Evolutionary conservation across 1,284 basidiomycete genomes (phyloP), one percentile per base, ranked within the genome.

Genomic region (Ustilago trichophora): DNA sequence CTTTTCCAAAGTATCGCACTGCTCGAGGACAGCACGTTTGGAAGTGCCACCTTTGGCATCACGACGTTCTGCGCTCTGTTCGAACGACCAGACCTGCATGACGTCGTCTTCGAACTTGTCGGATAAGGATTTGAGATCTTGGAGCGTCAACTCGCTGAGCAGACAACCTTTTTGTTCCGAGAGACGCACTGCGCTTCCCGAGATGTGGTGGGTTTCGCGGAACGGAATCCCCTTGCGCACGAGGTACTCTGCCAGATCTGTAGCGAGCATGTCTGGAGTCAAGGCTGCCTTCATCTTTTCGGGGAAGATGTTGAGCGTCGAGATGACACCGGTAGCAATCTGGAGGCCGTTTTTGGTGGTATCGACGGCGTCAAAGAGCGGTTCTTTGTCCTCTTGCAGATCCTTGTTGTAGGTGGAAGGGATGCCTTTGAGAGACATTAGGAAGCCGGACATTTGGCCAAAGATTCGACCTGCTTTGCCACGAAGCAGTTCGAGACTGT

Each of bases 331-430:
- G 77, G 96, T 92, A 3, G 94, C 89, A 70, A 98, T 98, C 79
- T 90, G 88, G 76, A 98, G 86, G 38, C 90, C 93, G 33, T 92
- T 90, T 15, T 88, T 88, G 33, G 96, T 84, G 29, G 91, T 97
- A 80, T 96, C 92, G 29, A 95, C 91, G 8, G 90, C 86, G 80
- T 98, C 95, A 73, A 98, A 98, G 51, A 98, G 84, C 0, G 95
- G 94, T 82, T 98, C 95, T 83, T 98, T 98, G 83, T 96, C 93
- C 83, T 98, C 96, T 83, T 98, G 95, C 57, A 98, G 84, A 83
- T 98, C 95, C 83, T 98, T 98, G 86, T 98, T 98, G 85, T 98
- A 98, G 9, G 95, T 98, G 24, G 95, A 96, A 10, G 95, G 95
- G 43, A 98, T 85, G 22, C 96, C 95, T 82, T 98, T 98, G 78